Evolutionary conservation across 495 filamentous ascomycete genomes (phyloP).

Genomic region (Lepraria neglecta): DNA sequence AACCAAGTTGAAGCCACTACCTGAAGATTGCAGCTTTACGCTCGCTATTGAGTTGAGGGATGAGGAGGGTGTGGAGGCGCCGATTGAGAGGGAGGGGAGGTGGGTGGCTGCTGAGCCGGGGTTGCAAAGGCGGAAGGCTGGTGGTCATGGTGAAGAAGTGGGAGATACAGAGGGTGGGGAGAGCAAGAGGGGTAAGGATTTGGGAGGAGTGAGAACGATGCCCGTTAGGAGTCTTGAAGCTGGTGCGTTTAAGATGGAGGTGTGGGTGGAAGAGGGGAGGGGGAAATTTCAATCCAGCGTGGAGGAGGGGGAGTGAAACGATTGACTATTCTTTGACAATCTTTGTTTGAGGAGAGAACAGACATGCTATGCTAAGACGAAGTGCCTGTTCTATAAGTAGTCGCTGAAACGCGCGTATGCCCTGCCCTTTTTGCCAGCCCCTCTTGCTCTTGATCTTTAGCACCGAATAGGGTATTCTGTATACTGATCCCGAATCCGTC

Average conservation of each 20-base stretch:
- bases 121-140: constrained; percentile 27
- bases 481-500: not conserved
- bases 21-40: constrained; percentile 75
- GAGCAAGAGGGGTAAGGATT: constrained; percentile 30
- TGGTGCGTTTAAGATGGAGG: constrained; percentile 48
- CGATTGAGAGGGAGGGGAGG: constrained; percentile 57
- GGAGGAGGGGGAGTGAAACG: constrained; percentile 9
- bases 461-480: too few species aligned
- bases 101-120: constrained; percentile 52
- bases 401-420: too few species aligned
- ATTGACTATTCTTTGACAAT: not conserved
- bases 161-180: constrained; percentile 33
- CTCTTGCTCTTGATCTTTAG: too few species aligned
- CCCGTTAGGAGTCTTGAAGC: constrained; percentile 50
- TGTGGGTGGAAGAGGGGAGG: constrained; percentile 52
- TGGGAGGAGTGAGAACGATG: constrained; percentile 36
- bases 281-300: constrained; percentile 42
- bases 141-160: constrained; percentile 24
- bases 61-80: constrained; percentile 62
- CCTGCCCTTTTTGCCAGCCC: too few species aligned
- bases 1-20: constrained; percentile 57
- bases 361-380: too few species aligned
- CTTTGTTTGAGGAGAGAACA: too few species aligned
- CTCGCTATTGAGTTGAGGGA: constrained; percentile 78
- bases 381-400: not conserved